These are phyloP conservation scores for Paramecium caudatum DNA, from an alignment of 73 alveolate species.

Conservation along the genomic window DNA sequence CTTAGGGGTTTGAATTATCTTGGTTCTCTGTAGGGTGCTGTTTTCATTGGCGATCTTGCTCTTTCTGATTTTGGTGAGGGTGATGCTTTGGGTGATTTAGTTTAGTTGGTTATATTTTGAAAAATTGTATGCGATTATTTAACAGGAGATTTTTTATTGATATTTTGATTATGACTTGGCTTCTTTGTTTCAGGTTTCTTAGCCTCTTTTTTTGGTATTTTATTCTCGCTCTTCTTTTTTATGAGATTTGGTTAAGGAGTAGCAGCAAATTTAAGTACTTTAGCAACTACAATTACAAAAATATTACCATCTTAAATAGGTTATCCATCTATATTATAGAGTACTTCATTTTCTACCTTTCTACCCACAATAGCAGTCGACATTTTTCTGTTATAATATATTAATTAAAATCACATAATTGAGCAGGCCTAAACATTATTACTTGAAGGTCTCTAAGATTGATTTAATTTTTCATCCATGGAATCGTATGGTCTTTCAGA, in stretches of 20 bases:
- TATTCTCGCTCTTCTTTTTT: no score
- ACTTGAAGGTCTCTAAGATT: constrained; percentile 2
- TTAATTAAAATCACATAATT: constrained; percentile 37
- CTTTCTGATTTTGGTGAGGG: no score
- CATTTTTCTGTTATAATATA: no score
- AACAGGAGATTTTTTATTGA: no score
- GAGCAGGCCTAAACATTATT: constrained; percentile 20
- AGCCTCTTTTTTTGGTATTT: no score
- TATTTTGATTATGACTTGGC: no score
- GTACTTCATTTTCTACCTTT: constrained; percentile 25
- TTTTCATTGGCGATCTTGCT: no score
- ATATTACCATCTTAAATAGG: constrained; percentile 16
- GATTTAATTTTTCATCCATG: constrained; percentile 36
- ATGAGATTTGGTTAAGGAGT: constrained; percentile 22
- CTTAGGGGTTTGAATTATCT: constrained; percentile 56
- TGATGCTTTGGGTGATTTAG: no score
- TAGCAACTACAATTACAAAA: background rate
- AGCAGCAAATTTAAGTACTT: constrained; percentile 25
- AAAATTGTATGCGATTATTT: no score
- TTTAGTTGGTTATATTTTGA: no score
- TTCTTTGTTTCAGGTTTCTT: background rate
- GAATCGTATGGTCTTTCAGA: constrained; percentile 34
- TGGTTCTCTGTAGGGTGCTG: constrained; percentile 60
- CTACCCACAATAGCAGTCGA: constrained; percentile 19
- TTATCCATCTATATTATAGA: constrained; percentile 1